Evolutionary conservation across 1,139 yeast genomes (phyloP).

Genomic region (Blastobotrys proliferans): DNA sequence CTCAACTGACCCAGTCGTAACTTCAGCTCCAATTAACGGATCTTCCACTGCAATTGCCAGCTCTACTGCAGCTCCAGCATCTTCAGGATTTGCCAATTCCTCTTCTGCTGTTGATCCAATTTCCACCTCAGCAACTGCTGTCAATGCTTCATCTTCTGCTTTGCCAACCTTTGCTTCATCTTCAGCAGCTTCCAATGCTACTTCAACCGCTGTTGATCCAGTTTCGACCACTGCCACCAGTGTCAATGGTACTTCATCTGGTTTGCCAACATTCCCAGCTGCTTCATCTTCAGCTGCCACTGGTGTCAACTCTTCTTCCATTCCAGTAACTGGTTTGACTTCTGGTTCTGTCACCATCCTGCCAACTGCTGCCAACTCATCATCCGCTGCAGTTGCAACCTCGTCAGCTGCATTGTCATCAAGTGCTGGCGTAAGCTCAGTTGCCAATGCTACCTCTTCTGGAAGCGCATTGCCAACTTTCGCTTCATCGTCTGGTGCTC

Average conservation of each 20-base stretch:
- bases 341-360: slow-evolving; percentile 2
- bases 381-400: slow-evolving; percentile 7
- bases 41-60: not conserved
- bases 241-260: slow-evolving; percentile 8
- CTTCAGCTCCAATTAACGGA: not conserved
- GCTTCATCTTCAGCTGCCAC: slow-evolving; percentile 1
- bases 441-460: not conserved
- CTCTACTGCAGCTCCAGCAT: slow-evolving; percentile 1
- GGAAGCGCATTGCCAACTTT: not conserved
- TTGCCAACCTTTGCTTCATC: slow-evolving; percentile 1
- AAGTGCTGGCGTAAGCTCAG: not conserved
- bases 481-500: not conserved
- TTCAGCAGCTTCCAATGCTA: not conserved
- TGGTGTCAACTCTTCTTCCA: slow-evolving; percentile 2
- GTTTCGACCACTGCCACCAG: not conserved
- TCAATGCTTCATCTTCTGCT: slow-evolving; percentile 3
- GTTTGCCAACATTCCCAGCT: not conserved
- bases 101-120: not conserved
- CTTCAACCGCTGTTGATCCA: not conserved
- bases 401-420: not conserved
- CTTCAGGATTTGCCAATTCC: no score
- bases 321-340: not conserved
- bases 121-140: not conserved
- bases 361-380: slow-evolving; percentile 3
- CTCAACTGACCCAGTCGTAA: not conserved